Evolutionary conservation across 2,329 filamentous ascomycete species (phyloP).

Genomic region (Fusarium brevicatenulatum): DNA sequence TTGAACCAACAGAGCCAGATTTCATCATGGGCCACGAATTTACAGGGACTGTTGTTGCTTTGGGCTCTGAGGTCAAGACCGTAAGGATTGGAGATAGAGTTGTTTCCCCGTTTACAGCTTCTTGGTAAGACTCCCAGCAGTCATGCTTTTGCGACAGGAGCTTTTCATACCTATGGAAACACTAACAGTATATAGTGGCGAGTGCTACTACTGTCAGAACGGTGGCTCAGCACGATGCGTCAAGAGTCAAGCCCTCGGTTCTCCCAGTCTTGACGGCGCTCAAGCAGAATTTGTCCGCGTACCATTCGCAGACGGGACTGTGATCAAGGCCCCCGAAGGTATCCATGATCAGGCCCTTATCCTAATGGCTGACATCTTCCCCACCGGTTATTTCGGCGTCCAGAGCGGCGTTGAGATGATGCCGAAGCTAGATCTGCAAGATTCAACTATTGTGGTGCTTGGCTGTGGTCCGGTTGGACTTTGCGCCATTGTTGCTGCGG

Average conservation of each 20-base stretch:
- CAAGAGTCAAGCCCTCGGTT: constrained; percentile 77
- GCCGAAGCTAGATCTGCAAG: constrained; percentile 43
- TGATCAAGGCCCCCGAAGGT: constrained; percentile 71
- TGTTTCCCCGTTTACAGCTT: constrained; percentile 86
- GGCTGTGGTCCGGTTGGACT: constrained; percentile 89
- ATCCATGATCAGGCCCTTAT: constrained; percentile 80
- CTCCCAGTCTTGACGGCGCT: constrained; percentile 73
- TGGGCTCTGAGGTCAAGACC: constrained; percentile 73
- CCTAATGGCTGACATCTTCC: constrained; percentile 94
- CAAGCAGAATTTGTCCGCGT: constrained; percentile 87
- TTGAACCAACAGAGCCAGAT: constrained; percentile 73
- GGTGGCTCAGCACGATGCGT: constrained; percentile 81
- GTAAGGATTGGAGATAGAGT: constrained; percentile 80
- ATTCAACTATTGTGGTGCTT: constrained; percentile 78
- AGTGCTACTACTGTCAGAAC: constrained; percentile 86
- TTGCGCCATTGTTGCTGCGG: constrained; percentile 81
- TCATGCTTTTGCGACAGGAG: too few relatives aligned
- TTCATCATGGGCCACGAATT: constrained; percentile 87
- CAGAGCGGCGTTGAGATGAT: constrained; percentile 78
- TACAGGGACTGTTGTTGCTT: constrained; percentile 76
- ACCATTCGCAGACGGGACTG: constrained; percentile 82
- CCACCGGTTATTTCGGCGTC: constrained; percentile 85
- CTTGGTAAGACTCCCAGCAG: constrained; percentile 65
- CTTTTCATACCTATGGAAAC: fast-evolving
- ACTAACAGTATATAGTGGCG: constrained; percentile 42